phyloP scores from a whole-genome alignment of 768 basidiomycete species.

The Hygrocybe punicea region DNA sequence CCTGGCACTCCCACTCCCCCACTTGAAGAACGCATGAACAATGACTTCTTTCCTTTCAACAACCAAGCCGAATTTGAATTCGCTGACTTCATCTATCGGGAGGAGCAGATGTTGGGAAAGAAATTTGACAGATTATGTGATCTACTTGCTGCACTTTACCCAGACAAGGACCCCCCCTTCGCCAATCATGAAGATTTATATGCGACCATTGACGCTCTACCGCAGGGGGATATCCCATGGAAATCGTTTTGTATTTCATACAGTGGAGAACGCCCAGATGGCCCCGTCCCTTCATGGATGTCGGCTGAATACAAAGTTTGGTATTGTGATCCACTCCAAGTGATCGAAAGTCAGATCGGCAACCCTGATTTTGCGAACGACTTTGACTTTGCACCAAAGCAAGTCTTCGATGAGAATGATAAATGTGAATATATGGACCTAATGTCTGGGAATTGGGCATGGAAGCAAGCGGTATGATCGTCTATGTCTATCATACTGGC shows the following conservation, averaged over 20 bases:
- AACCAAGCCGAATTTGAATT: neutral
- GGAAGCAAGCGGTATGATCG: conserved; percentile 30
- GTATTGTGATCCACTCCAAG: conserved; percentile 29
- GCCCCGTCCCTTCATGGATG: conserved; percentile 32
- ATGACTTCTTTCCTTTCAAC: neutral
- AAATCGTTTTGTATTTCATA: conserved; percentile 20
- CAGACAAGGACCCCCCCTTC: conserved; percentile 18
- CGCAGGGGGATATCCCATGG: conserved; percentile 26
- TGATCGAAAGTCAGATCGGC: conserved; percentile 29
- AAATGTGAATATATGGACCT: conserved; percentile 31
- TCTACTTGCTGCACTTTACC: conserved; percentile 8
- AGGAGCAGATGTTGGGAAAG: neutral
- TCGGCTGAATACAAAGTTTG: conserved; percentile 27
- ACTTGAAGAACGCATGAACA: neutral
- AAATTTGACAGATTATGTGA: neutral
- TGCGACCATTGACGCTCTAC: conserved; percentile 24
- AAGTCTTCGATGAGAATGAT: conserved; percentile 21
- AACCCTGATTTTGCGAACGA: conserved; percentile 35
- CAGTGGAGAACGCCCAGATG: conserved; percentile 14
- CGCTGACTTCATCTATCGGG: neutral
- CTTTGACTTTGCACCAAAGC: conserved; percentile 34
- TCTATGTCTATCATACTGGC: neutral
- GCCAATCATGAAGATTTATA: conserved; percentile 21
- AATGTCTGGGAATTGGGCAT: conserved; percentile 40
- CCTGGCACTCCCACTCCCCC: neutral